phyloP scores from a whole-genome alignment of 148 eudicot genomes.

The Vaccinium darrowii region DNA sequence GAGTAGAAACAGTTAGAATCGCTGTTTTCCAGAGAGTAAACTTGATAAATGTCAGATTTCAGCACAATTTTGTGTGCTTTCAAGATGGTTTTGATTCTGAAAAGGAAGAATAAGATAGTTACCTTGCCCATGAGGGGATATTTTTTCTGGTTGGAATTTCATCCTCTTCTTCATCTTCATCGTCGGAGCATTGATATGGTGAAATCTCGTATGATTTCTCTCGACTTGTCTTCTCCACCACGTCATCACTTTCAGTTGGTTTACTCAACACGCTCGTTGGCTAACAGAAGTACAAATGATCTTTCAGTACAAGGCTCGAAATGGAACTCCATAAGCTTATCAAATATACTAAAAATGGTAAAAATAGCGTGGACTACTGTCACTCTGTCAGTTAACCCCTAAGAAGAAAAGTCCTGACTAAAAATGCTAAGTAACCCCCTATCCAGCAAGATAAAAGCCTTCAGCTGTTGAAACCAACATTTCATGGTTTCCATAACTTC shows the following conservation, averaged over 20 bases:
- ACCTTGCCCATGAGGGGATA: conserved; percentile 98
- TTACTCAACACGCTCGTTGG: conserved; percentile 21
- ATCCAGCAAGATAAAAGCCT: background rate
- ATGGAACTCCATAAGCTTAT: background rate
- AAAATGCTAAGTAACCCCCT: background rate
- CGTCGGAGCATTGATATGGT: conserved; percentile 90
- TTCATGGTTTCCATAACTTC: background rate
- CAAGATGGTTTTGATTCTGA: background rate
- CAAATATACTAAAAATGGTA: background rate
- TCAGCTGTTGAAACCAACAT: background rate
- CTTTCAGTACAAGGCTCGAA: conserved; percentile 1
- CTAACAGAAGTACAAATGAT: conserved; percentile 16
- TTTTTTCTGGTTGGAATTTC: conserved; percentile 59
- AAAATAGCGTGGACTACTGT: background rate
- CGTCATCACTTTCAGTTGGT: conserved; percentile 21
- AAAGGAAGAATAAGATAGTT: conserved; percentile 16
- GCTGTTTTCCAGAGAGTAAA: background rate
- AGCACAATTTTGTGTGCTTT: background rate
- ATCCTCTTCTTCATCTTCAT: conserved; percentile 79
- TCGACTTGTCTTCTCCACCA: conserved; percentile 25
- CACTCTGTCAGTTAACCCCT: background rate
- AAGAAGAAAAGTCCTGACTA: background rate
- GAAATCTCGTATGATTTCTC: conserved; percentile 89
- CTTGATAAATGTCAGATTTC: background rate
- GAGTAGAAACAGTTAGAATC: background rate